phyloP scores from a whole-genome alignment of 1,284 basidiomycete species.

The Tetrapyrgos nigripes region DNA sequence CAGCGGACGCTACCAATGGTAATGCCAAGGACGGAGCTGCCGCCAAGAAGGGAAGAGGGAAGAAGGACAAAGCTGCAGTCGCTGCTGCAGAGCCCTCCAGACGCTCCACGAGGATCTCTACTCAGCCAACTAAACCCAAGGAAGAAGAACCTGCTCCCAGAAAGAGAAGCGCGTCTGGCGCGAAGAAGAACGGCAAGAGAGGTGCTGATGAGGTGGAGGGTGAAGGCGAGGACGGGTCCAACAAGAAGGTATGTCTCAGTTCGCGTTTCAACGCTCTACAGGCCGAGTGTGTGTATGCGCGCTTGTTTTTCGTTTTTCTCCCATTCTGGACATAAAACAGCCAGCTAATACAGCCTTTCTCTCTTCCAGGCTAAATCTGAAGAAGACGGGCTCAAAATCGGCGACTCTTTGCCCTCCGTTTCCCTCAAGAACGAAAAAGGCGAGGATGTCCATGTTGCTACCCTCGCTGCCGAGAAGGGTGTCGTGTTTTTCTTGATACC shows the following conservation, averaged over 20 bases:
- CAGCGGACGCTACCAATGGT: too few species aligned
- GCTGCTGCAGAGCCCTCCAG: conserved; percentile 10
- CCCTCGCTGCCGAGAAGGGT: conserved; percentile 71
- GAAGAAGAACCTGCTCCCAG: conserved; percentile 1
- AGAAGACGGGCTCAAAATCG: conserved; percentile 59
- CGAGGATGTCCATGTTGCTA: conserved; percentile 71
- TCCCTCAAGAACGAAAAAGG: conserved; percentile 82
- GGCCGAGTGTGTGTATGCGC: background rate
- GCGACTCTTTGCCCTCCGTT: conserved; percentile 79
- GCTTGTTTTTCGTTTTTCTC: background rate
- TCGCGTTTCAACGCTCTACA: too few species aligned
- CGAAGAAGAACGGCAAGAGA: conserved; percentile 12
- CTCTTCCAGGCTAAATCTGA: conserved; percentile 7
- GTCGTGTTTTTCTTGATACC: conserved; percentile 86
- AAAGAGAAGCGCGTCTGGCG: conserved; percentile 3
- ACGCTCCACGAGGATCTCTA: conserved; percentile 13
- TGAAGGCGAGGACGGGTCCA: background rate
- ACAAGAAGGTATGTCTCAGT: conserved; percentile 10
- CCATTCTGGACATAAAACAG: background rate
- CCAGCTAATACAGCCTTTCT: background rate
- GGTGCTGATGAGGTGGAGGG: conserved; percentile 3
- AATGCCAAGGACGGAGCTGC: background rate
- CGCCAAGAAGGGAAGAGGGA: background rate
- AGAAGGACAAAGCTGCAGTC: conserved; percentile 5
- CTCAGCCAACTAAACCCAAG: background rate